These are phyloP conservation scores for Trichophyton equinum DNA, from an alignment of 2,329 filamentous ascomycete species.

Conservation along the genomic window DNA sequence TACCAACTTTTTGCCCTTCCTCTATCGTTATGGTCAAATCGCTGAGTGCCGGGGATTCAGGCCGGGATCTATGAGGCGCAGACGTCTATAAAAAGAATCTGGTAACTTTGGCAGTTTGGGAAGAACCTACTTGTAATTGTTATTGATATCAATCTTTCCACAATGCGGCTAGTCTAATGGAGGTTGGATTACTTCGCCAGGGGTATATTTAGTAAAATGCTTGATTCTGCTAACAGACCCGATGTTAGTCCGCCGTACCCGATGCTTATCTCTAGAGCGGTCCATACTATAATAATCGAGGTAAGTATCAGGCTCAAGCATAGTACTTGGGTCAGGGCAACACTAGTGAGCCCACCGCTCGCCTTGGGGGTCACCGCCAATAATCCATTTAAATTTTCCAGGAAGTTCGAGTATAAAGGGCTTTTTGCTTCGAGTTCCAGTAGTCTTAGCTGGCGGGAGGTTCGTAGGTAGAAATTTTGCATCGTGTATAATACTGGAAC, in stretches of 20 bases:
- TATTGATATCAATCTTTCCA: slow-evolving; percentile 27
- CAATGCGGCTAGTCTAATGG: slow-evolving; percentile 26
- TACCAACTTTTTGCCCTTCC: slow-evolving; percentile 80
- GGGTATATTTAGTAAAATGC: slow-evolving; percentile 32
- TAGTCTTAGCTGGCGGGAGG: slow-evolving; percentile 33
- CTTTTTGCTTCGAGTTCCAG: slow-evolving; percentile 34
- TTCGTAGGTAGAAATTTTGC: slow-evolving; percentile 32
- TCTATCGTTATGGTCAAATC: slow-evolving; percentile 80
- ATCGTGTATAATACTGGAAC: slow-evolving; percentile 18
- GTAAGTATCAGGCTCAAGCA: slow-evolving; percentile 41
- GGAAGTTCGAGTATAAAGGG: slow-evolving; percentile 30
- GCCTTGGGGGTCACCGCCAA: no score
- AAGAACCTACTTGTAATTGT: slow-evolving; percentile 21
- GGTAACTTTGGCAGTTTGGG: not conserved
- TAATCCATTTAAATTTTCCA: slow-evolving; percentile 15
- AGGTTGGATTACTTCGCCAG: slow-evolving; percentile 26
- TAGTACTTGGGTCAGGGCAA: slow-evolving; percentile 29
- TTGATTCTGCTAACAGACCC: slow-evolving; percentile 44
- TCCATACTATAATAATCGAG: slow-evolving; percentile 42
- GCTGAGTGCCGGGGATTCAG: slow-evolving; percentile 57
- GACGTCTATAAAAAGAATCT: not conserved
- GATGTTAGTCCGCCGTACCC: slow-evolving; percentile 23
- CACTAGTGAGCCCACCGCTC: slow-evolving; percentile 39
- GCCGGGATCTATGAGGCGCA: not conserved
- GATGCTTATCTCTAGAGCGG: slow-evolving; percentile 42